A percentile compares a stretch with the other conserved stretches of the same genome.
Conservation (phyloP, 2,329 filamentous ascomycete species). For the Fusarium scirpi region DNA sequence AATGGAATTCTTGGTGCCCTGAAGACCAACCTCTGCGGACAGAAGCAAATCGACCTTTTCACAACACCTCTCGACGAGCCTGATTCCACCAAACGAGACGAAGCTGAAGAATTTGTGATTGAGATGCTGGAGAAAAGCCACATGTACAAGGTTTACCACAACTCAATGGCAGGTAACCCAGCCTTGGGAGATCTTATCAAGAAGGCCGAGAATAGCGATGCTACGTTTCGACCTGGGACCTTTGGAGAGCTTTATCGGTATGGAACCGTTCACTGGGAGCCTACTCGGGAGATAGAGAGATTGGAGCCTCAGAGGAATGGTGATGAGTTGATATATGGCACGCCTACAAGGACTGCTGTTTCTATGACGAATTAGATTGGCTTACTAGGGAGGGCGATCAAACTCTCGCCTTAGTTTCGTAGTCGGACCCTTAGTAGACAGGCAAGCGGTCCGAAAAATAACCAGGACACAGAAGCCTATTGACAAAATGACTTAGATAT, state of each 20-base stretch:
- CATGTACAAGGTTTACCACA: conserved; percentile 56
- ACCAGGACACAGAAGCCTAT: no score
- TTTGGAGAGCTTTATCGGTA: conserved; percentile 53
- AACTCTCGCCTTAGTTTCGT: no score
- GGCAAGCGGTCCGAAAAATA: no score
- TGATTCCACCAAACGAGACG: conserved; percentile 41
- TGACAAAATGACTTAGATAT: no score
- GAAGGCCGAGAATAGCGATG: conserved; percentile 43
- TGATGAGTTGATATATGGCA: conserved; percentile 36
- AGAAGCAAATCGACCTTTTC: conserved; percentile 49
- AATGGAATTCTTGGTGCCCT: conserved; percentile 51
- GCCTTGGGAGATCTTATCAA: conserved; percentile 52
- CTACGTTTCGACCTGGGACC: conserved; percentile 49
- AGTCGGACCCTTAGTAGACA: no score
- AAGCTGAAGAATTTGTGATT: conserved; percentile 50
- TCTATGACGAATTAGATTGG: background rate
- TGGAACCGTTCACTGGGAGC: conserved; percentile 52
- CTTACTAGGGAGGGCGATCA: no score
- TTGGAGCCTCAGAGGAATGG: conserved; percentile 40
- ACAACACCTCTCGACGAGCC: conserved; percentile 50
- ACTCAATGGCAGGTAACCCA: conserved; percentile 47
- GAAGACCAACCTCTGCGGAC: conserved; percentile 46
- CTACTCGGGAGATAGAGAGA: conserved; percentile 45
- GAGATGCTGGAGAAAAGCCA: conserved; percentile 52
- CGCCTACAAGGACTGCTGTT: conserved; percentile 13